Base-by-base conservation (phyloP, 2,329 filamentous ascomycete genomes). In the Stagonosporopsis vannaccii region DNA sequence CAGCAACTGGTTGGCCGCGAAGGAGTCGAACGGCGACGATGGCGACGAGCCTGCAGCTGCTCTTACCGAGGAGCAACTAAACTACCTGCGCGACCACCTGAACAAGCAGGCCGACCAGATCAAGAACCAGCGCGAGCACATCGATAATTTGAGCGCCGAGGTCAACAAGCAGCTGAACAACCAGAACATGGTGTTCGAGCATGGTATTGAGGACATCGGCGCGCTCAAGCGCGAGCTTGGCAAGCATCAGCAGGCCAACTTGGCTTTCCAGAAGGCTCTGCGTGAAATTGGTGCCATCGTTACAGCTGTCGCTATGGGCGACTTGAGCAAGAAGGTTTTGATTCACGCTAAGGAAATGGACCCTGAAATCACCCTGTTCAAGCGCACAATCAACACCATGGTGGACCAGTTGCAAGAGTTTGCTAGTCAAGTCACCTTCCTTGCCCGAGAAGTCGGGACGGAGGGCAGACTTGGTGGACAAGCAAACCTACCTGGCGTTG, bases 301-400 rank as follows among this genome's bases (percentile, higher is more conserved):
- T 70, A 97, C 95, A 20, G 93, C 94, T 60, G 95, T 98, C 65
- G 95, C 94, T 54, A 91, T 92, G 69, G 94, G 94, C 78, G 94
- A 98, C 74, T 83, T 98, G 59, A 97, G 92, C 76, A 97, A 97
- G 83, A 96, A 97, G 79, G 94, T 97, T 61, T 87, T 94, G 70
- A 96, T 98, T 76, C 95, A 97, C 74, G 90, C 91, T 4, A 89
- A 96, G 65, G 94, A 98, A 80, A 95, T 97, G 89, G 94, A 98
- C 82, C 92, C 93, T 25, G 94, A 98, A 82, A 98, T 98, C 71
- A 95, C 92, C 25, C 93, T 92, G 9, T 98, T 98, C 82, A 98
- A 98, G 80, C 89, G 92, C 69, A 97, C 94, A 60, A 98, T 98
- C 80, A 98, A 98, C 76, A 96, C 91, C 65, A 98, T 98, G 94